A percentile compares a stretch with the other conserved stretches of the same genome.
These are phyloP conservation scores for Skeletonema costatum DNA, from an alignment of 108 stramenopile species.

Conservation along the genomic window DNA sequence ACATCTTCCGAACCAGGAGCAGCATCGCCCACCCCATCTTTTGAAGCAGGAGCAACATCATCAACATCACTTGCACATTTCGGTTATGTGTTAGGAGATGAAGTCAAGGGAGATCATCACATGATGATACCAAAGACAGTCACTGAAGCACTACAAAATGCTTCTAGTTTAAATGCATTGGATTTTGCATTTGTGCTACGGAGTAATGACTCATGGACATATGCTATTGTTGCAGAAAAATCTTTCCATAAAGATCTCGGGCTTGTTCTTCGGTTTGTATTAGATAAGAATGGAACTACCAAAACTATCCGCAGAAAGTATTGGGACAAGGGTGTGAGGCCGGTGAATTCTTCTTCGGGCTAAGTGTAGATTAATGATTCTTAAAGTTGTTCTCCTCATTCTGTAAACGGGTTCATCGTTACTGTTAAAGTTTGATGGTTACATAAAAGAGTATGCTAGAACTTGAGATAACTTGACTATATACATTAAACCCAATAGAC, in stretches of 20 bases:
- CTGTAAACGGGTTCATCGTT: no score
- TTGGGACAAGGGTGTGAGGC: neutral
- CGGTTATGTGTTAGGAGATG: neutral
- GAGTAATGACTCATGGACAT: neutral
- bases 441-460: neutral
- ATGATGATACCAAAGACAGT: neutral
- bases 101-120: neutral
- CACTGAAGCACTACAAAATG: neutral
- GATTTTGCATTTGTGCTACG: neutral
- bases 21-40: no score
- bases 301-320: neutral
- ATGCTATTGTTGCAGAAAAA: neutral
- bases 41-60: no score
- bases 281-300: neutral
- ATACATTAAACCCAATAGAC: no score
- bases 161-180: neutral
- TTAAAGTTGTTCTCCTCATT: no score
- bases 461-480: neutral
- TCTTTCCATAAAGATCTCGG: neutral
- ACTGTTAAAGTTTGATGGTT: no score
- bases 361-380: no score
- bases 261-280: slow-evolving; percentile 2
- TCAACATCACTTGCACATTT: neutral
- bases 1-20: neutral
- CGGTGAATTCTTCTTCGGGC: neutral